phyloP scores from a whole-genome alignment of 2,329 filamentous ascomycete genomes.

The Incumbomyces delicatus region DNA sequence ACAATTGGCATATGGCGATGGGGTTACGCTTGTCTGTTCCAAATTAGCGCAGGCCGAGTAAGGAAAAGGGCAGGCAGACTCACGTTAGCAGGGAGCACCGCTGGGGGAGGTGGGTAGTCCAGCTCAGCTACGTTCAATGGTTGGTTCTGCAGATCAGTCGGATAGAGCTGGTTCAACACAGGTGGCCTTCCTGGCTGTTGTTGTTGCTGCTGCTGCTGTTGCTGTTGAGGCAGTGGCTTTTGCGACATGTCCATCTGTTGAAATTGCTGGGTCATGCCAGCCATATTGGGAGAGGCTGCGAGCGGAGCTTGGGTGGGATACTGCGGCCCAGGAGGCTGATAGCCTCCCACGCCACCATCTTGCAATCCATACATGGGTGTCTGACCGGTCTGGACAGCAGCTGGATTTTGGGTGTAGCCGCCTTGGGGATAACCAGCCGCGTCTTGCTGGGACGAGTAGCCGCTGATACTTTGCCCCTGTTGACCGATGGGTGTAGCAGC shows the following conservation, averaged over 20 bases:
- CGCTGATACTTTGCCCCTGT: conserved; percentile 49
- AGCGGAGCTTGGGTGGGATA: conserved; percentile 44
- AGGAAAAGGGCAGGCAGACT: conserved; percentile 30
- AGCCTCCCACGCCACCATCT: conserved; percentile 45
- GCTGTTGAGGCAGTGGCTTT: conserved; percentile 37
- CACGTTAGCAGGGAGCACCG: conserved; percentile 85
- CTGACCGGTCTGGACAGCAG: conserved; percentile 22
- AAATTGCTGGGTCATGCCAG: conserved; percentile 73
- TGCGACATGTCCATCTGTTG: conserved; percentile 62
- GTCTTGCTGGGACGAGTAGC: conserved; percentile 48
- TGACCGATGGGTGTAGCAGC: conserved; percentile 34
- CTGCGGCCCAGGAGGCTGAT: conserved; percentile 58
- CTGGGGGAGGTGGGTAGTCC: conserved; percentile 81
- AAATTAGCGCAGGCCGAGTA: conserved; percentile 31
- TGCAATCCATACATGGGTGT: conserved; percentile 28
- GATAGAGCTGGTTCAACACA: conserved; percentile 73
- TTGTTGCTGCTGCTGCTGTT: conserved; percentile 28
- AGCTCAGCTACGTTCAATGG: conserved; percentile 91
- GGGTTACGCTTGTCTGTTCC: conserved; percentile 71
- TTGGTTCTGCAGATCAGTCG: conserved; percentile 82
- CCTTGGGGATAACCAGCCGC: conserved; percentile 33
- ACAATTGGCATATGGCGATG: conserved; percentile 84
- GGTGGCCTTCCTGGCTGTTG: conserved; percentile 19
- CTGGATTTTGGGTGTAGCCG: conserved; percentile 32
- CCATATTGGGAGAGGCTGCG: conserved; percentile 41